Base-by-base conservation (phyloP, 306 rosid species). In the Amphicarpaea edgeworthii region DNA sequence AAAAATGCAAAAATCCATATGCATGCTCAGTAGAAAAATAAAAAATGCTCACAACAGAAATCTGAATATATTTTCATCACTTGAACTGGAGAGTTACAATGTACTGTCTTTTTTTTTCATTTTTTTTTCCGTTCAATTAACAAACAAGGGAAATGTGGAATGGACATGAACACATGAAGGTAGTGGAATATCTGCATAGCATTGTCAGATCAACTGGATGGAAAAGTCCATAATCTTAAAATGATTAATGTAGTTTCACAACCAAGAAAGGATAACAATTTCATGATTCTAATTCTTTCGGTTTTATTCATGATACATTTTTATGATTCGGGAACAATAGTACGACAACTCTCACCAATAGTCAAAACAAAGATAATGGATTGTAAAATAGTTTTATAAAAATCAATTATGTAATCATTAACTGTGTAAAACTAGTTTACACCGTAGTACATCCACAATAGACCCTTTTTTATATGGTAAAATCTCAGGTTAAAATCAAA, bases 161-260 rank as follows among this genome's bases (percentile, higher is more conserved):
- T 24, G 68, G 21, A 73, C 50, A 26, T 59, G 16, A 54, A 23
- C 37, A 15, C 16, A 41, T 55, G 67, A 55, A 37, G 21, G 55
- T 23, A 26, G 67, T 14, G 51, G 24, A 71, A 53, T n/a, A 53
- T 54, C n/a, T 34, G 19, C 19, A 19, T 8, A 8, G 53, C 10
- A 23, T 53, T 8, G 9, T 24, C 45, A 58, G 17, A 50, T 12
- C 77, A 72, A 57, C 41, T 15, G 24, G 50, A 40, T 6, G 17
- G 11, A 38, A 8, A 72, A n/a, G n/a, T 26, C 17, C 8, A 21
- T 41, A 15, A 34, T 16, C 64, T 50, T 54, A 7, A 54, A 55
- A 54, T 54, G n/a, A 12, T 21, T 16, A 14, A 61, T 47, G 49
- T 50, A 74, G 49, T 60, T 73, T 45, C 20, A 59, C 34, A 59